Evolutionary conservation across 108 stramenopile species (phyloP).

Genomic region (Phaeodactylum tricornutum): DNA sequence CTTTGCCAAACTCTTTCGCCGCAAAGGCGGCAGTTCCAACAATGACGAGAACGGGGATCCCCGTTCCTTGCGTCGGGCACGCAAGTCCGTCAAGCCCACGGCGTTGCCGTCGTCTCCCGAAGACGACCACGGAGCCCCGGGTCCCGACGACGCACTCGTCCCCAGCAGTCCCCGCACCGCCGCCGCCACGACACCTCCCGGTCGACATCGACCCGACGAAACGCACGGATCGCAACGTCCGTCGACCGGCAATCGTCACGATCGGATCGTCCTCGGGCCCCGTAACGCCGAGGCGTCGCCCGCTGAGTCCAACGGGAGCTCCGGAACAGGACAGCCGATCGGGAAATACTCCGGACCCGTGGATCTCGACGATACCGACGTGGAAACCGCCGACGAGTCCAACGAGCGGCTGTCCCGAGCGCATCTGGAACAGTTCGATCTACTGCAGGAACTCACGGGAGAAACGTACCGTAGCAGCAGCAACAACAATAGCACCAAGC

Average conservation of each 20-base stretch:
- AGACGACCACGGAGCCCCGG: no score
- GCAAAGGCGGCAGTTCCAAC: constrained; percentile 1
- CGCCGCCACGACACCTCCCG: no score
- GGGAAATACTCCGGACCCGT: neutral
- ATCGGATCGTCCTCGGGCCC: neutral
- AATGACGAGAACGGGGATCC: no score
- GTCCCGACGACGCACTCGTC: no score
- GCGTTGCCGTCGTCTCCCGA: no score
- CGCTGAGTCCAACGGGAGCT: no score
- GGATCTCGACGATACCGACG: constrained; percentile 5
- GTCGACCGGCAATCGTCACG: neutral
- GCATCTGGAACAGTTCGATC: no score
- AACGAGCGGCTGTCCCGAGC: no score
- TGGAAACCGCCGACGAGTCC: neutral
- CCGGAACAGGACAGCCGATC: no score
- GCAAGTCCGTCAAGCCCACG: no score
- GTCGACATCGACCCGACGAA: neutral
- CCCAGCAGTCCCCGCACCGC: no score
- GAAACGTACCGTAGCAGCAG: neutral
- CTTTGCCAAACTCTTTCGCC: constrained; percentile 10
- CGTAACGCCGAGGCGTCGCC: neutral
- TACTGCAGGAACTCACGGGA: neutral
- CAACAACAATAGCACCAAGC: neutral
- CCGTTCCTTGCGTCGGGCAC: no score
- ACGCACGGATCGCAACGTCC: neutral